Percentiles rank a stretch among this genome's conserved stretches.
These are phyloP conservation scores for Golubevia sp. DNA, from an alignment of 1,284 basidiomycete genomes.

Conservation along the genomic window DNA sequence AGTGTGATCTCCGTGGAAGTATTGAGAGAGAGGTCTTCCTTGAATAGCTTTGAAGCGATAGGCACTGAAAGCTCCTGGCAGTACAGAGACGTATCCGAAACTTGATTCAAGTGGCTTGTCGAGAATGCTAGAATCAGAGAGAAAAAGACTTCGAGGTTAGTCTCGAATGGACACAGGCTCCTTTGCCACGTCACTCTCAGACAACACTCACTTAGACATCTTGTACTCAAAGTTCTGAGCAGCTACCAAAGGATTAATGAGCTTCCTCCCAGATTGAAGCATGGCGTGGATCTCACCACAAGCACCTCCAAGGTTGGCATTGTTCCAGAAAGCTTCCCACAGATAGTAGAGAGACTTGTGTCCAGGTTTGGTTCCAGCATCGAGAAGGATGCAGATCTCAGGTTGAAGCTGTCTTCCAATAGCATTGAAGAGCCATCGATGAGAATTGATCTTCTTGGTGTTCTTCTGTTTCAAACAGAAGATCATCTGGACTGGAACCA, in stretches of 20 bases:
- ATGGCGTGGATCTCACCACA: conserved; percentile 61
- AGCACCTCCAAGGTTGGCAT: conserved; percentile 53
- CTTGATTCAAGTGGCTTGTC: conserved; percentile 92
- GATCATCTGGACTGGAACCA: conserved; percentile 93
- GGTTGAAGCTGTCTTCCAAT: conserved; percentile 73
- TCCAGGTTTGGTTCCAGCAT: conserved; percentile 60
- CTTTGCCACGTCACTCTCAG: too few relatives aligned
- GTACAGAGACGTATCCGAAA: conserved; percentile 87
- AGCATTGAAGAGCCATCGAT: conserved; percentile 95
- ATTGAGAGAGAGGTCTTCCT: conserved; percentile 90
- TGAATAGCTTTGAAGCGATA: conserved; percentile 89
- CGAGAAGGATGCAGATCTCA: conserved; percentile 55
- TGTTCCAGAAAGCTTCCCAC: conserved; percentile 61
- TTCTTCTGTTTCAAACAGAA: conserved; percentile 95
- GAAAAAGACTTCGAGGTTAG: neutral
- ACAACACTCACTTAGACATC: conserved; percentile 44
- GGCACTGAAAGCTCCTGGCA: conserved; percentile 95
- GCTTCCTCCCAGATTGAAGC: conserved; percentile 52
- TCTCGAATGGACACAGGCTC: too few relatives aligned
- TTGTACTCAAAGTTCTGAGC: conserved; percentile 62
- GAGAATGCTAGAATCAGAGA: conserved; percentile 10
- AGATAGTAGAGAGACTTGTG: conserved; percentile 54
- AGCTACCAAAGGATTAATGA: conserved; percentile 59
- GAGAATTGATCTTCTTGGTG: conserved; percentile 77
- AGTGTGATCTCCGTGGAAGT: conserved; percentile 94